Base-by-base conservation (phyloP, 306 rosid genomes). In the Hylodesmum podocarpum region DNA sequence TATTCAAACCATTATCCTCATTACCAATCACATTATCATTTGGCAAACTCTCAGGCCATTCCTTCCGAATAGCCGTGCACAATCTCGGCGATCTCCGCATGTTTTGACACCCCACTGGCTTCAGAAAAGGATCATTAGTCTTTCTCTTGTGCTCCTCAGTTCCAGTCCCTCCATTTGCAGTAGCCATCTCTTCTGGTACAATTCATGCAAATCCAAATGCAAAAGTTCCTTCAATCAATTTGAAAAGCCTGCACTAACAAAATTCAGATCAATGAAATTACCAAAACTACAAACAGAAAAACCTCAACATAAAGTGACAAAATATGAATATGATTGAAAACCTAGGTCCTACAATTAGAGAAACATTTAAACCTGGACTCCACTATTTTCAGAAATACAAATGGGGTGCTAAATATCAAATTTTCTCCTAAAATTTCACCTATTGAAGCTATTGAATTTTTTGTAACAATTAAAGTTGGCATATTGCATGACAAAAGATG, bases 141-240 rank as follows among this genome's bases (percentile, higher is more conserved):
- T 82, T 86, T 66, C 68, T 80, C 46, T 82, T 75, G 44, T 67
- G 85, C 14, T 80, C 75, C 41, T 67, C 85, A 36, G 66, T 74
- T 41, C 74, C 81, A 29, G 70, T 44, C 15, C 65, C 86, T 36
- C 63, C 86, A 69, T 85, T 85, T 40, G 85, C 86, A 70, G 49
- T 37, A 36, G 81, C 53, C 88, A 84, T 71, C 14, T 59, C 83
- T 66, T 54, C 62, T 44, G 6, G 4, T 1, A 21, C 19, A 54
- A 69, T 57, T 44, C 82, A 83, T 29, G 79, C 78, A 69, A 21
- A 55, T 61, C 65, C 66, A 81, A 66, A 36, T 16, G 54, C 75
- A 58, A 46, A 46, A 59, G 59, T 37, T 75, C 80, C 74, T 77
- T 70, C 86, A 78, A 79, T 64, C 66, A 76, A 46, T 34, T 37